Conservation (phyloP, 371 early-diverging fungal genomes). For the Mortierella sp. region DNA sequence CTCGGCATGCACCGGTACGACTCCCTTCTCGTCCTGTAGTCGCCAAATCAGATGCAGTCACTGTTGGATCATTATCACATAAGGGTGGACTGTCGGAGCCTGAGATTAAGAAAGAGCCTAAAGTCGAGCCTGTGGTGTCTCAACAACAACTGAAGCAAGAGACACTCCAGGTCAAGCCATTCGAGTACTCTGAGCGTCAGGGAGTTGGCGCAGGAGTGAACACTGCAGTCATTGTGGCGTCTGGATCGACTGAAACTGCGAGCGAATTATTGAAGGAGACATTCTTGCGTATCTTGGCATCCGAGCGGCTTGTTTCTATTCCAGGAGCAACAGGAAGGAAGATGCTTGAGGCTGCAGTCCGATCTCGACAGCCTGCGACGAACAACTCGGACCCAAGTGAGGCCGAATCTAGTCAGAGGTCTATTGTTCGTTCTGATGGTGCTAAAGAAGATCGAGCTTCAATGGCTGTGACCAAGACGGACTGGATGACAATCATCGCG, state of each 20-base stretch:
- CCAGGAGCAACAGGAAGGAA: slow-evolving; percentile 43
- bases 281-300: slow-evolving; percentile 42
- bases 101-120: slow-evolving; percentile 31
- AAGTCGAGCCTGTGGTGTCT: slow-evolving; percentile 17
- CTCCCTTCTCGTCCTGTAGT: slow-evolving; percentile 38
- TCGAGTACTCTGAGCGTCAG: slow-evolving; percentile 30
- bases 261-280: slow-evolving; percentile 34
- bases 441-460: slow-evolving; percentile 6
- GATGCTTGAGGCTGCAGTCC: slow-evolving; percentile 40
- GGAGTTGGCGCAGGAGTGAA: not conserved
- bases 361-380: slow-evolving; percentile 5
- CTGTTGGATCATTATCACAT: slow-evolving; percentile 6
- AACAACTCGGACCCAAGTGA: not conserved
- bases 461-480: slow-evolving; percentile 49
- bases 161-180: slow-evolving; percentile 40
- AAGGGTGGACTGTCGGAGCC: slow-evolving; percentile 14
- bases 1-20: slow-evolving; percentile 32
- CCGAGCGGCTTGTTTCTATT: slow-evolving; percentile 37
- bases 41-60: slow-evolving; percentile 32
- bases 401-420: not conserved
- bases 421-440: slow-evolving; percentile 19
- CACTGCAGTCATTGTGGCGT: not conserved
- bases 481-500: slow-evolving; percentile 50
- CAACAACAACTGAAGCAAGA: slow-evolving; percentile 43
- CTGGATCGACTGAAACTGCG: not conserved